These are phyloP conservation scores for Penicillium sp. DNA, from an alignment of 2,329 filamentous ascomycete species.

Conservation along the genomic window DNA sequence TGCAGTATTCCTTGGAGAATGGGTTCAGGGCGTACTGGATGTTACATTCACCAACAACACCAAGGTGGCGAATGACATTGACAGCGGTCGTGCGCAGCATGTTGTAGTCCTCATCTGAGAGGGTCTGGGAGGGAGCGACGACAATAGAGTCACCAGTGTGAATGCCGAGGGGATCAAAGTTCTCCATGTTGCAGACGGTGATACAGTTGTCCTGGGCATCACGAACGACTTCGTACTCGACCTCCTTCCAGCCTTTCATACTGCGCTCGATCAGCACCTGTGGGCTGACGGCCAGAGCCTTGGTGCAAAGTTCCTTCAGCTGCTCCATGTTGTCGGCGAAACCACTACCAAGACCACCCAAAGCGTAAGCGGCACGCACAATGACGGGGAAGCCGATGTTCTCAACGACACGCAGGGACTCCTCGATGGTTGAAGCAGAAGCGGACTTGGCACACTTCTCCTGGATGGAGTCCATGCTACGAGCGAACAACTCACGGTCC, in stretches of 20 bases:
- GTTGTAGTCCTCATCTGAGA: conserved; percentile 98
- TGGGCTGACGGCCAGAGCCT: conserved; percentile 90
- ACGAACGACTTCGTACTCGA: conserved; percentile 97
- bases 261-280: conserved; percentile 95
- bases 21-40: conserved; percentile 98
- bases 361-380: conserved; percentile 90
- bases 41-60: conserved; percentile 97
- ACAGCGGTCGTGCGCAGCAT: conserved; percentile 97
- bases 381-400: conserved; percentile 96
- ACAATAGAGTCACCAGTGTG: conserved; percentile 98
- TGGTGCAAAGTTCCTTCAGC: conserved; percentile 83
- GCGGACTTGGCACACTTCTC: conserved; percentile 98
- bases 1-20: conserved; percentile 93
- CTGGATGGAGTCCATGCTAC: conserved; percentile 96
- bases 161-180: conserved; percentile 96
- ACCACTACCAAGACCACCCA: conserved; percentile 91
- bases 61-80: conserved; percentile 94
- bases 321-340: conserved; percentile 87
- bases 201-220: conserved; percentile 97
- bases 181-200: conserved; percentile 99
- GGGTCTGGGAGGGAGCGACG: conserved; percentile 91
- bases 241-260: conserved; percentile 99
- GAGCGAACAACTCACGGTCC: conserved; percentile 93
- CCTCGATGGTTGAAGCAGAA: conserved; percentile 82
- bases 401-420: conserved; percentile 84